Conservation (phyloP, 495 filamentous ascomycete species). For the Aspergillus bridgeri region DNA sequence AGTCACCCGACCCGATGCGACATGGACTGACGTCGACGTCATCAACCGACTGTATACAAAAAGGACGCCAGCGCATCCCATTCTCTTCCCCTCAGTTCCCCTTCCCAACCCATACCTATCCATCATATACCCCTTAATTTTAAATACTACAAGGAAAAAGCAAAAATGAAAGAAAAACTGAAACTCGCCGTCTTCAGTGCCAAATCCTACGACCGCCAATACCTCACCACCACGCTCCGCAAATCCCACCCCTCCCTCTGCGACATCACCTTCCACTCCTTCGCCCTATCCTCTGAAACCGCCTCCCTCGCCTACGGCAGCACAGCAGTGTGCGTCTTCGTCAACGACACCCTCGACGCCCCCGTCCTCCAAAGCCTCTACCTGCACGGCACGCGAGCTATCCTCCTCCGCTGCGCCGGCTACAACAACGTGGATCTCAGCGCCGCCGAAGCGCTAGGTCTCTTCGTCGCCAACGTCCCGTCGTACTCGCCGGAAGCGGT, state of each 20-base stretch:
- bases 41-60: too few relatives aligned
- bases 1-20: too few relatives aligned
- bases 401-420: conserved; percentile 67
- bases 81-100: too few relatives aligned
- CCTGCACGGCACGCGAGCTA: conserved; percentile 46
- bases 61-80: too few relatives aligned
- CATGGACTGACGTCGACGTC: too few relatives aligned
- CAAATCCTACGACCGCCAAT: conserved; percentile 58
- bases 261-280: conserved; percentile 52
- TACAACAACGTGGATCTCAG: conserved; percentile 66
- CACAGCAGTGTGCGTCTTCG: conserved; percentile 66
- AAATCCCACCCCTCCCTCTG: conserved; percentile 26
- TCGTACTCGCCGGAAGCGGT: conserved; percentile 70
- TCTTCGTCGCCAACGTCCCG: conserved; percentile 66
- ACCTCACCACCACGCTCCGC: conserved; percentile 34
- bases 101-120: too few relatives aligned
- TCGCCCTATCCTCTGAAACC: conserved; percentile 54
- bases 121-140: too few relatives aligned
- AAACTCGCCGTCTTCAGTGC: conserved; percentile 61
- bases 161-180: too few relatives aligned
- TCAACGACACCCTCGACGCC: conserved; percentile 58
- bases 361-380: conserved; percentile 50
- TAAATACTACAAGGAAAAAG: too few relatives aligned
- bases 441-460: conserved; percentile 50
- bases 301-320: conserved; percentile 50